Evolutionary conservation across 208 protist species (phyloP).

Genomic region (Leishmania guyanensis): DNA sequence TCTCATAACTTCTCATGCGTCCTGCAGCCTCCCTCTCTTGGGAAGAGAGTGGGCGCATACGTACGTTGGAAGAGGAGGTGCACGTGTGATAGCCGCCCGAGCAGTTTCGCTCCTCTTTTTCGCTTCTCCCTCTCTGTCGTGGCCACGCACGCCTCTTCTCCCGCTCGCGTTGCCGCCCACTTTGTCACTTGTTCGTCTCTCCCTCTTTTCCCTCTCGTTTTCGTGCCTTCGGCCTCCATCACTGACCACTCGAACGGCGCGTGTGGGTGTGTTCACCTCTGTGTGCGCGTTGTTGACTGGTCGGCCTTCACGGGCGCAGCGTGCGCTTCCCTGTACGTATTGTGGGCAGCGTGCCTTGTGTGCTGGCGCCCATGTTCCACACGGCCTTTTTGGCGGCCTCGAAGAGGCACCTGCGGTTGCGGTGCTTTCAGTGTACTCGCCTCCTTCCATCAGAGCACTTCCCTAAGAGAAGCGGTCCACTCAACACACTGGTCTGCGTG

Average conservation of each 20-base stretch:
- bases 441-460: slow-evolving; percentile 80
- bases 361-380: slow-evolving; percentile 23
- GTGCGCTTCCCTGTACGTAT: neutral
- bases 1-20: neutral
- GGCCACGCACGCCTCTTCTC: neutral
- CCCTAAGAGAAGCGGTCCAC: slow-evolving; percentile 42
- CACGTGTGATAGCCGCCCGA: neutral
- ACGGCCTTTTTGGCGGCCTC: slow-evolving; percentile 38
- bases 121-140: neutral
- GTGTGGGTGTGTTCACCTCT: neutral
- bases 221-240: neutral
- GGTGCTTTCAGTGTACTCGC: slow-evolving; percentile 60
- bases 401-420: slow-evolving; percentile 70
- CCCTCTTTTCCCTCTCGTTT: neutral
- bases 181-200: neutral
- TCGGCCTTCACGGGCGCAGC: neutral
- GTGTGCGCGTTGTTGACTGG: neutral
- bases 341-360: neutral
- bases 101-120: neutral
- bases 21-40: neutral
- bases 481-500: slow-evolving; percentile 65
- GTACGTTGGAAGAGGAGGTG: neutral
- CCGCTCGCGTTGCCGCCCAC: neutral
- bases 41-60: neutral
- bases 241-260: neutral